Percentiles rank a stretch among this genome's conserved stretches.
These are phyloP conservation scores for Ophiostoma ips DNA, from an alignment of 2,329 filamentous ascomycete species.

Conservation along the genomic window DNA sequence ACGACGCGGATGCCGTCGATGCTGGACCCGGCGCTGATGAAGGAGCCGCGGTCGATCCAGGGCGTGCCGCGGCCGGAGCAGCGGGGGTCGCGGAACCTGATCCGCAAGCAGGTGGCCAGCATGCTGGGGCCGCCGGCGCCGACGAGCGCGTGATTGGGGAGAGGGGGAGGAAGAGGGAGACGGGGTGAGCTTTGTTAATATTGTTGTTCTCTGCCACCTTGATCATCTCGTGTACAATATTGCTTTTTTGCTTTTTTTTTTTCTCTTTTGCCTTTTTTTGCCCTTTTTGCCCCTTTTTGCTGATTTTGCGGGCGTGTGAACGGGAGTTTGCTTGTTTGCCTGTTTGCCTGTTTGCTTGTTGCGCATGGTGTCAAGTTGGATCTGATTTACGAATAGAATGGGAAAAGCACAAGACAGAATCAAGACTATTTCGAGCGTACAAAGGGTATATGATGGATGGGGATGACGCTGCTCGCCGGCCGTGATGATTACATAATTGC, in stretches of 20 bases:
- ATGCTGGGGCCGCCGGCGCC: conserved; percentile 19
- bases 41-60: conserved; percentile 79
- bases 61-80: conserved; percentile 58
- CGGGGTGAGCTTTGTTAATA: too few relatives aligned
- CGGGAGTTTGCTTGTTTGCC: too few relatives aligned
- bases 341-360: not conserved
- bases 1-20: conserved; percentile 61
- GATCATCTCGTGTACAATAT: not conserved
- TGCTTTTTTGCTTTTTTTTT: not conserved
- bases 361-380: not conserved
- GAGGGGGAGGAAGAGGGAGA: not conserved
- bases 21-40: conserved; percentile 77
- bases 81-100: conserved; percentile 33
- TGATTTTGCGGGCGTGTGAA: not conserved
- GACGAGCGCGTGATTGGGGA: conserved; percentile 1
- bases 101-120: conserved; percentile 40
- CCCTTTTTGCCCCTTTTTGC: not conserved
- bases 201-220: not conserved
- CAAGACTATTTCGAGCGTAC: too few relatives aligned
- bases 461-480: too few relatives aligned
- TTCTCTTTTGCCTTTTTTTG: not conserved
- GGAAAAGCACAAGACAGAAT: not conserved
- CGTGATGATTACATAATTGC: too few relatives aligned
- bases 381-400: not conserved
- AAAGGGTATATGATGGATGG: not conserved